Percentiles rank a stretch among this genome's conserved stretches.
These are phyloP conservation scores for Aureobasidium sp. DNA, from an alignment of 2,329 filamentous ascomycete genomes.

Conservation along the genomic window DNA sequence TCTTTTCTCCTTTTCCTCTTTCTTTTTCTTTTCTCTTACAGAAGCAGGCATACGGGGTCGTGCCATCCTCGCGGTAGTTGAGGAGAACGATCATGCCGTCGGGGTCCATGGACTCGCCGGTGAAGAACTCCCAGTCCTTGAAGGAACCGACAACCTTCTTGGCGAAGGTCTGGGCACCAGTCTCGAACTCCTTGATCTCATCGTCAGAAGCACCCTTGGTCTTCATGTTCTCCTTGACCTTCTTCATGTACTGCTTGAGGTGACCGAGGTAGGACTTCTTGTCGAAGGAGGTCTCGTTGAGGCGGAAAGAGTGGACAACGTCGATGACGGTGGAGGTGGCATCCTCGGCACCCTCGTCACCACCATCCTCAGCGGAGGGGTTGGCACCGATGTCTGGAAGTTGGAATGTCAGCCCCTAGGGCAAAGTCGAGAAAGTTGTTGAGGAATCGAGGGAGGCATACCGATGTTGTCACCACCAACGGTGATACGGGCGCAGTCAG, in stretches of 20 bases:
- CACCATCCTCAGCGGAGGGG: conserved; percentile 85
- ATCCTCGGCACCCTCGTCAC: conserved; percentile 65
- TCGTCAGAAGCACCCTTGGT: conserved; percentile 53
- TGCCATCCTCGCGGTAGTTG: conserved; percentile 95
- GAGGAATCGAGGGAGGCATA: conserved; percentile 24
- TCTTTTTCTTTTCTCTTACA: no score
- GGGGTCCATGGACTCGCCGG: conserved; percentile 84
- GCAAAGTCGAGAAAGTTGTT: not conserved
- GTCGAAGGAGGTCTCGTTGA: conserved; percentile 68
- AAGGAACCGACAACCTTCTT: conserved; percentile 81
- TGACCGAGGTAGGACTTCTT: conserved; percentile 79
- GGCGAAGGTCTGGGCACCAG: conserved; percentile 61
- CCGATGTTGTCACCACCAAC: conserved; percentile 65
- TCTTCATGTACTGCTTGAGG: conserved; percentile 98
- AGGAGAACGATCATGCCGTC: conserved; percentile 92
- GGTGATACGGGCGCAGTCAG: conserved; percentile 83
- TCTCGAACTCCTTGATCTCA: conserved; percentile 70
- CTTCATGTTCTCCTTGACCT: conserved; percentile 63
- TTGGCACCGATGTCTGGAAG: conserved; percentile 79
- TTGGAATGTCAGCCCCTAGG: not conserved
- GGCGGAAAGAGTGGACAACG: conserved; percentile 85
- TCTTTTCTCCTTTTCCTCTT: no score
- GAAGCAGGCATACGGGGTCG: conserved; percentile 79
- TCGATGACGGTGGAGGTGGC: conserved; percentile 71
- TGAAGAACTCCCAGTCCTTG: conserved; percentile 94